These are phyloP conservation scores for Debaryomyces hansenii DNA, from an alignment of 805 yeast species.

Conservation along the genomic window DNA sequence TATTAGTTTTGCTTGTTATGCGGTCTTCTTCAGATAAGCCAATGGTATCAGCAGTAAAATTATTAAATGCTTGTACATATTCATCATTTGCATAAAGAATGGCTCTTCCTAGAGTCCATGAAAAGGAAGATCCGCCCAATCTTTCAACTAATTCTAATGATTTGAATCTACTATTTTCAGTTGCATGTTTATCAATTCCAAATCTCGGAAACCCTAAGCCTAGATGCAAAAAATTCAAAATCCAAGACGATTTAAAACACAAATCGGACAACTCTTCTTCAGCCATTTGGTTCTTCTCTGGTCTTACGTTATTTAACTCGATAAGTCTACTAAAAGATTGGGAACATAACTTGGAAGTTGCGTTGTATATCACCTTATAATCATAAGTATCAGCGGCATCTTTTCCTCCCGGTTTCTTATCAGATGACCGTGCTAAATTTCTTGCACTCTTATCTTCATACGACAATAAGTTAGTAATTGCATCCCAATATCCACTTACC, in stretches of 20 bases:
- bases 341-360: constrained; percentile 50
- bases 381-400: constrained; percentile 38
- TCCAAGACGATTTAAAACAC: constrained; percentile 65
- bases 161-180: constrained; percentile 21
- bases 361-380: constrained; percentile 41
- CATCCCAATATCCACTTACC: constrained; percentile 69
- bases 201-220: constrained; percentile 61
- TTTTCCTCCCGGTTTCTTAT: constrained; percentile 8
- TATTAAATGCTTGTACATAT: constrained; percentile 42
- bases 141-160: constrained; percentile 46
- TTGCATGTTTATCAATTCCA: constrained; percentile 37
- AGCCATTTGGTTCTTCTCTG: constrained; percentile 26
- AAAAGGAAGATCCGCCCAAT: constrained; percentile 43
- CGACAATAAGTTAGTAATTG: constrained; percentile 47
- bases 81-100: constrained; percentile 61
- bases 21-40: constrained; percentile 13
- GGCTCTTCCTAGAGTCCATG: constrained; percentile 64
- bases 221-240: constrained; percentile 54
- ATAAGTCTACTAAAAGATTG: constrained; percentile 38
- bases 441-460: constrained; percentile 19
- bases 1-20: background rate
- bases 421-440: constrained; percentile 7
- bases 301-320: constrained; percentile 28
- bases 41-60: constrained; percentile 17
- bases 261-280: constrained; percentile 50